Percentiles rank a stretch among this genome's conserved stretches.
Conservation (phyloP, 1,284 basidiomycete genomes). For the Leccinum insolens region DNA sequence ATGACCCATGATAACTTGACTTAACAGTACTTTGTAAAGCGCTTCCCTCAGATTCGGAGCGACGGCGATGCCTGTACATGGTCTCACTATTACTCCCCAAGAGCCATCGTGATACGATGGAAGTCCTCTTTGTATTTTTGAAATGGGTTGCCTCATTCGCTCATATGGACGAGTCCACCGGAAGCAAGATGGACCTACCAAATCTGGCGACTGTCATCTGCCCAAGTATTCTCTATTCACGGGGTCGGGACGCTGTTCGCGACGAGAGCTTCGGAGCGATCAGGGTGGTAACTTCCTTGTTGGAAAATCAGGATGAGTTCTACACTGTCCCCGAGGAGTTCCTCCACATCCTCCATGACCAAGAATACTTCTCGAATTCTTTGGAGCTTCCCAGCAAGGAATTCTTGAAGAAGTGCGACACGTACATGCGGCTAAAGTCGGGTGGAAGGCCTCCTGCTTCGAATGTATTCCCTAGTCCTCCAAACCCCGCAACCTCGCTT, state of each 20-base stretch:
- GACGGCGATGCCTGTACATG: conserved; percentile 85
- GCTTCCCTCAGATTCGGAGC: conserved; percentile 76
- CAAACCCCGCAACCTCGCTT: conserved; percentile 26
- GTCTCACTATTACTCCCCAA: conserved; percentile 89
- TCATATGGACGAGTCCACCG: conserved; percentile 97
- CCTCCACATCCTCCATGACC: conserved; percentile 78
- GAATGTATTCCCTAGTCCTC: conserved; percentile 35
- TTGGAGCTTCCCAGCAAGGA: conserved; percentile 88
- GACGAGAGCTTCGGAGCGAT: conserved; percentile 96
- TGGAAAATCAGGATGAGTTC: conserved; percentile 95
- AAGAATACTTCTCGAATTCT: conserved; percentile 82
- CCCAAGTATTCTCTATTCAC: conserved; percentile 91
- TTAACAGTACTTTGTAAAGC: conserved; percentile 46
- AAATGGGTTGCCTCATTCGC: conserved; percentile 99
- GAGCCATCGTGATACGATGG: conserved; percentile 95
- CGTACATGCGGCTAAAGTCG: conserved; percentile 61
- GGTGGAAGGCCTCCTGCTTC: conserved; percentile 46
- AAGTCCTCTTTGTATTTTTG: conserved; percentile 97
- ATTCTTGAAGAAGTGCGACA: conserved; percentile 88
- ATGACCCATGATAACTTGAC: conserved; percentile 4
- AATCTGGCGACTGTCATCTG: conserved; percentile 99
- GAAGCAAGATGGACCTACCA: conserved; percentile 96
- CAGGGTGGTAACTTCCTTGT: conserved; percentile 78
- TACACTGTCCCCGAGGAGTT: conserved; percentile 90
- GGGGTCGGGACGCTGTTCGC: conserved; percentile 83